phyloP scores from a whole-genome alignment of 2,329 filamentous ascomycete genomes.

The Diplodia mutila region DNA sequence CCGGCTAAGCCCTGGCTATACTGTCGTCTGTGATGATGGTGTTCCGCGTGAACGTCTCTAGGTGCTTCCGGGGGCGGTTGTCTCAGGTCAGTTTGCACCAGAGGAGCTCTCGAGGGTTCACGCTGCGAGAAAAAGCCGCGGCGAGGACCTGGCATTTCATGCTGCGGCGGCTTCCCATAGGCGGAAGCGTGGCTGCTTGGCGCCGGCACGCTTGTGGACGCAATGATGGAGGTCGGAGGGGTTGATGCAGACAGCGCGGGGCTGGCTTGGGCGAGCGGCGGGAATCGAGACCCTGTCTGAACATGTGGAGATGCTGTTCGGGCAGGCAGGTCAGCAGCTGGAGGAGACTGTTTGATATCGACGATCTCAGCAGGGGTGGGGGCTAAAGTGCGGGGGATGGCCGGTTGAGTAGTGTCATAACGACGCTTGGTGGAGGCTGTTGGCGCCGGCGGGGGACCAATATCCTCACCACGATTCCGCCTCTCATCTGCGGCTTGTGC shows the following conservation, averaged over 20 bases:
- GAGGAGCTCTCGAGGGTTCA: slow-evolving; percentile 30
- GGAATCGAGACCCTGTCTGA: slow-evolving; percentile 35
- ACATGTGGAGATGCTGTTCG: slow-evolving; percentile 45
- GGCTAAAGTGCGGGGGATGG: slow-evolving; percentile 47
- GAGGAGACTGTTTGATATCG: slow-evolving; percentile 45
- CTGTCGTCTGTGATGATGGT: slow-evolving; percentile 21
- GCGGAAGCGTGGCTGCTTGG: slow-evolving; percentile 18
- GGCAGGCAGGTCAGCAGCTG: slow-evolving; percentile 35
- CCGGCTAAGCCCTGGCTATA: slow-evolving; percentile 12
- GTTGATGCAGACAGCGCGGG: slow-evolving; percentile 29
- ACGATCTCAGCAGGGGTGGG: slow-evolving; percentile 49
- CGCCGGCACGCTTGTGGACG: slow-evolving; percentile 23
- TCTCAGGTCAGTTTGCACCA: slow-evolving; percentile 33
- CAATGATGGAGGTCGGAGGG: slow-evolving; percentile 7
- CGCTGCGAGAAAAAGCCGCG: slow-evolving; percentile 44
- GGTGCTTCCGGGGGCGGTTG: slow-evolving; percentile 28
- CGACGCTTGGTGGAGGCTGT: slow-evolving; percentile 53
- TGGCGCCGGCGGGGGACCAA: slow-evolving; percentile 54
- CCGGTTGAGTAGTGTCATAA: slow-evolving; percentile 48
- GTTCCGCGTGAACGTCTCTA: slow-evolving; percentile 16
- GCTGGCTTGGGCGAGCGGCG: slow-evolving; percentile 39
- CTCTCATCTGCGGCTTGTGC: slow-evolving; percentile 49
- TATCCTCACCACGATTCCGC: slow-evolving; percentile 49
- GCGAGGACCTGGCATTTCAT: slow-evolving; percentile 36
- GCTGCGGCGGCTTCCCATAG: slow-evolving; percentile 31